phyloP scores from a whole-genome alignment of 129 eudicot genomes.

The Pseudognaphalium luteoalbum region DNA sequence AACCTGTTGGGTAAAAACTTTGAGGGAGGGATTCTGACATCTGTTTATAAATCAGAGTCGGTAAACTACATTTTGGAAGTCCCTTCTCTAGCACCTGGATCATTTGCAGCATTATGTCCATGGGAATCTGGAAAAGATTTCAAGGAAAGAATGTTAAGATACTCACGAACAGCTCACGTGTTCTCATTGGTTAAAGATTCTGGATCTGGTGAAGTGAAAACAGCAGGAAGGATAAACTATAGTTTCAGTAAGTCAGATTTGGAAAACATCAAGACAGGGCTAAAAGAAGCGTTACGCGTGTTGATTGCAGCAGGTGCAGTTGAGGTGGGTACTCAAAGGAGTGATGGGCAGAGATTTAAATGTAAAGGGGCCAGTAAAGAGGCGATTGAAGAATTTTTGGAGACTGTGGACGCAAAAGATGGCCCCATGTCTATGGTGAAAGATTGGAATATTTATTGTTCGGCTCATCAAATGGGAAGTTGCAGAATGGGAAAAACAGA shows the following conservation, averaged over 20 bases:
- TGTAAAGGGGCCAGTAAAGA: slow-evolving; percentile 51
- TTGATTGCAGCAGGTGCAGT: slow-evolving; percentile 84
- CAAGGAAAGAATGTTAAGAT: slow-evolving; percentile 59
- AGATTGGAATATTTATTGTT: slow-evolving; percentile 65
- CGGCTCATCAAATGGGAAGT: slow-evolving; percentile 98
- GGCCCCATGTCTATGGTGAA: slow-evolving; percentile 62
- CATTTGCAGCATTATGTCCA: slow-evolving; percentile 61
- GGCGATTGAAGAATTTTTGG: slow-evolving; percentile 65
- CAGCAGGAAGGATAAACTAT: slow-evolving; percentile 52
- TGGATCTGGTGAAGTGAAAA: slow-evolving; percentile 67
- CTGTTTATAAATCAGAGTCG: slow-evolving; percentile 47
- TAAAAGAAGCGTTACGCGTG: slow-evolving; percentile 56
- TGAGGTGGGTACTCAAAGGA: slow-evolving; percentile 84
- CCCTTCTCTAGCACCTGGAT: slow-evolving; percentile 65
- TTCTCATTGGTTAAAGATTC: slow-evolving; percentile 63
- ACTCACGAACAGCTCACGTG: slow-evolving; percentile 68
- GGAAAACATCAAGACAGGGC: slow-evolving; percentile 56
- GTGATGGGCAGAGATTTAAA: slow-evolving; percentile 57
- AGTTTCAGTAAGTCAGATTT: slow-evolving; percentile 33
- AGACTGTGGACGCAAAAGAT: slow-evolving; percentile 45
- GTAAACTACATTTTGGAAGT: slow-evolving; percentile 59
- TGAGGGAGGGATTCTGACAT: slow-evolving; percentile 80
- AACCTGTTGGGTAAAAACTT: slow-evolving; percentile 51
- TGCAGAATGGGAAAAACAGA: slow-evolving; percentile 76
- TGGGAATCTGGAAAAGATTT: slow-evolving; percentile 67